Evolutionary conservation across 495 filamentous ascomycete genomes (phyloP).

Genomic region (Xylaria intraflava): DNA sequence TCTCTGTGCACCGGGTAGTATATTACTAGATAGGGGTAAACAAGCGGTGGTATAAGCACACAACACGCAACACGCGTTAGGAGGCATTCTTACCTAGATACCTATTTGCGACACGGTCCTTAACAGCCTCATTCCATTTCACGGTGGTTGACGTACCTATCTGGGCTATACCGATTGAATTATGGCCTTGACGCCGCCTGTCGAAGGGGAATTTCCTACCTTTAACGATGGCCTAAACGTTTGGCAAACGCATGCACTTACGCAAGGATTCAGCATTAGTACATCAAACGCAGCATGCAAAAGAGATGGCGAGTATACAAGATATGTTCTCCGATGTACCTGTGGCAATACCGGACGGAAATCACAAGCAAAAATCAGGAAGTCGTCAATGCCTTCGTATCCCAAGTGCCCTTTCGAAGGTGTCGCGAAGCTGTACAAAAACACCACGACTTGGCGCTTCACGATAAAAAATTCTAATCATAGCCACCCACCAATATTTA

Average conservation of each 20-base stretch:
- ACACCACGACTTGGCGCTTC: neutral
- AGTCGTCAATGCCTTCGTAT: neutral
- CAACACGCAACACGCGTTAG: no score
- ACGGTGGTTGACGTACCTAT: no score
- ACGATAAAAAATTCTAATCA: neutral
- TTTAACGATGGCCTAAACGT: neutral
- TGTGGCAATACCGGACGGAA: neutral
- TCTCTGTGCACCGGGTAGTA: no score
- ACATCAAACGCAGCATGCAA: neutral
- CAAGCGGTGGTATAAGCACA: no score
- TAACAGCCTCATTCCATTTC: no score
- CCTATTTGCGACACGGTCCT: no score
- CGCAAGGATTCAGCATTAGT: neutral
- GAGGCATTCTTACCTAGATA: no score
- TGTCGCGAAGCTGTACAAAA: neutral
- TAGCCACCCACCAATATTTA: neutral
- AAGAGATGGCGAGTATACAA: neutral
- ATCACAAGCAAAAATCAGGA: neutral
- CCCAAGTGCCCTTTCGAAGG: neutral
- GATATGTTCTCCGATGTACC: neutral
- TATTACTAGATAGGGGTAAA: no score
- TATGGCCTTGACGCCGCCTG: neutral
- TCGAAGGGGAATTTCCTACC: neutral
- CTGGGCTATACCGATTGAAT: no score
- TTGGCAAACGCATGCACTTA: neutral